Evolutionary conservation across 345 rosid genomes (phyloP), one percentile per base, ranked within the genome.

Genomic region (Camelina hispida): DNA sequence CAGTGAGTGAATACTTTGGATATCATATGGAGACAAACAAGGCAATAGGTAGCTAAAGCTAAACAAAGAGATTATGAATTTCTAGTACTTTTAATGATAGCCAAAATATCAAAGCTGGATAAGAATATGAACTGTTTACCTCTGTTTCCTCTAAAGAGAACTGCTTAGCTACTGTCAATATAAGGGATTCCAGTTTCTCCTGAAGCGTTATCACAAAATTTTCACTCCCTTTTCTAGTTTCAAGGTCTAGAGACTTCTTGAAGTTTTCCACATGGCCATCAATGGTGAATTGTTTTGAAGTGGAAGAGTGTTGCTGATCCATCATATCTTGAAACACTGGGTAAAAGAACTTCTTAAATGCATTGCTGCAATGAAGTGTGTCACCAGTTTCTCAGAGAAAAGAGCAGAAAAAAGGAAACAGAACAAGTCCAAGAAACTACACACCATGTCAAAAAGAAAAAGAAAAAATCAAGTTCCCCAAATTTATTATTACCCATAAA

Each of bases 321-420:
- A 69, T 57, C 60, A 83, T 70, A 74, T 80, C 86, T 66, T 72
- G 76, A 64, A 82, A 62, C 65, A 75, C 51, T 53, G 86, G 90
- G 77, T 83, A 76, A 73, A 82, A 83, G 68, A 89, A 80, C 77
- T 60, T 87, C 80, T 81, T 85, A 83, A 85, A 23, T 57, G 94
- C 86, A 77, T 83, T 71, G 79, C 93, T 93, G 91, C 40, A 75
- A 68, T 52, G 35, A 67, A 68, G 54, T 52, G 68, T 60, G 62
- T 51, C 62, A 75, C 74, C 25, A 68, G 35, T 30, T 42, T 68
- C 79, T 68, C 73, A 75, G 46, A 75, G 40, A 73, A 65, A 32
- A 9, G 1, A 62, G 8, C 16, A 15, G 7, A 44, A 20, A 32
- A 34, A 34, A 65, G 5, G 42, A 59, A 67, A 52, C n/a, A 18